Base-by-base conservation (phyloP, 305 asterid genomes). In the Fraxinus sp. region DNA sequence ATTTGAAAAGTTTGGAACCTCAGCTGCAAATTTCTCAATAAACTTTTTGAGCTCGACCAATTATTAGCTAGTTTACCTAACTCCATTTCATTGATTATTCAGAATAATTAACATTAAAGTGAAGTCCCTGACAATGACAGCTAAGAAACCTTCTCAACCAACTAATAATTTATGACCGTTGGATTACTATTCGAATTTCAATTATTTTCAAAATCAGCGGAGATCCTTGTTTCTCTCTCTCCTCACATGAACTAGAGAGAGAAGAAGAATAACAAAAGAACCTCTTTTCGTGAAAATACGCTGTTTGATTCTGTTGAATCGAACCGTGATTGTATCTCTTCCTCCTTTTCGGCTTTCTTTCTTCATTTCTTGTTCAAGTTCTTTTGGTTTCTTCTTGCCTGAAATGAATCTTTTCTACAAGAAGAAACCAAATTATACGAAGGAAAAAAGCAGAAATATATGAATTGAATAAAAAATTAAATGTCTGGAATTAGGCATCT, bases 201-300 rank as follows among this genome's bases (percentile, higher is more conserved):
- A 83, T 30, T 77, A 39, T 76, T 85, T 78, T 77, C 83, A 46
- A 26, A 78, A 18, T 57, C 41, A 39, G 79, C 86, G 91, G 91
- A 71, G 79, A 79, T 81, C 88, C 87, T 49, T 24, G 22, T 41
- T 83, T 74, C 86, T 83, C 82, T 88, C 89, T 71, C 44, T 76
- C 83, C 82, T 79, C 76, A 7, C 73, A 5, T 22, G 36, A 68
- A 30, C 24, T 7, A 30, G 13, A 59, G 74, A 39, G 5, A 35
- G 37, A 35, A 35, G 44, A 37, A 37, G 44, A 37, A 37, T 7
- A 37, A 41, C 3, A 41, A 41, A 11, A 41, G 35, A 46, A 49
- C 41, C 37, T 76, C 80, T 75, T 82, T 85, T 57, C 32, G 57
- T 10, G 85, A 74, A 33, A 71, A 33, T 14, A 71, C 44, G 24